A percentile compares a stretch with the other conserved stretches of the same genome.
These are phyloP conservation scores for Cydonia oblonga DNA, from an alignment of 331 rosid genomes.

Conservation along the genomic window DNA sequence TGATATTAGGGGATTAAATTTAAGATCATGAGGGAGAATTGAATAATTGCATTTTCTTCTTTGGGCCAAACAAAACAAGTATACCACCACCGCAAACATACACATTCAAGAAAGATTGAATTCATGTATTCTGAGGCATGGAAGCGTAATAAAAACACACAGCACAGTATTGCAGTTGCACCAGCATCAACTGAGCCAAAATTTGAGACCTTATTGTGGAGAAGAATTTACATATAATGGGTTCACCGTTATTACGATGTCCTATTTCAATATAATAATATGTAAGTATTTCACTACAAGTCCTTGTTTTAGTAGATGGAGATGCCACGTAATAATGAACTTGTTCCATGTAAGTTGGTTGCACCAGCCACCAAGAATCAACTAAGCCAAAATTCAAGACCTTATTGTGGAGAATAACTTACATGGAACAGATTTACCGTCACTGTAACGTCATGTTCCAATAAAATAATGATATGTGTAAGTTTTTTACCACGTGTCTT, in stretches of 20 bases:
- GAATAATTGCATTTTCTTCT: background rate
- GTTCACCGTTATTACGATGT: no score
- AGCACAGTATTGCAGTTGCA: background rate
- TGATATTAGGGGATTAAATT: background rate
- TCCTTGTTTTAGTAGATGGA: no score
- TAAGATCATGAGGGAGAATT: background rate
- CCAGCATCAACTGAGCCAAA: background rate
- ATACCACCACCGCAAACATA: background rate
- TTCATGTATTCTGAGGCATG: background rate
- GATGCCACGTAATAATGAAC: no score
- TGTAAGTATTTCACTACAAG: no score
- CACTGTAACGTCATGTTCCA: no score
- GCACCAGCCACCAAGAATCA: background rate
- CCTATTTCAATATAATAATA: no score
- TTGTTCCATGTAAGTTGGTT: background rate
- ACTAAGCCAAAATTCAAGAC: no score
- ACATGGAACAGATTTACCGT: no score
- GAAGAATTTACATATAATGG: no score
- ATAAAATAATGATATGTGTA: background rate
- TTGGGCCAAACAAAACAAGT: background rate
- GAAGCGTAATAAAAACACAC: background rate
- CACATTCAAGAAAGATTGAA: background rate
- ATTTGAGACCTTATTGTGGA: no score
- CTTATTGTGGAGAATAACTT: no score
- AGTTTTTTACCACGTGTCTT: no score